Conservation (phyloP, 306 rosid genomes). For the Lablab purpureus region DNA sequence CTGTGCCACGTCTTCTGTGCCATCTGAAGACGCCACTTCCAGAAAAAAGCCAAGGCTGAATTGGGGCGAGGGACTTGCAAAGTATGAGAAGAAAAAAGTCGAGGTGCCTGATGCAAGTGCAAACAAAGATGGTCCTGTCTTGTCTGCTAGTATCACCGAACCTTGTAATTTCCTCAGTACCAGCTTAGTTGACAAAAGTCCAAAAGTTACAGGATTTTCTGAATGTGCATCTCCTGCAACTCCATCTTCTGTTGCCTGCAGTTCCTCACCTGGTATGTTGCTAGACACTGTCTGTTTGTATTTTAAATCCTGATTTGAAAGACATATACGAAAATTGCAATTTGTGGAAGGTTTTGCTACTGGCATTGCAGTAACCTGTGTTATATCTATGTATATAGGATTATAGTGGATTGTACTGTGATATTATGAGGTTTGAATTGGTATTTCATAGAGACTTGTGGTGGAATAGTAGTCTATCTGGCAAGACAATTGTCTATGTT, state of each 20-base stretch:
- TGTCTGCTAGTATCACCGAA: slow-evolving; percentile 60
- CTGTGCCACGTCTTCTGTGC: slow-evolving; percentile 74
- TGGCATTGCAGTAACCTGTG: neutral
- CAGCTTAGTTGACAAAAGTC: slow-evolving; percentile 75
- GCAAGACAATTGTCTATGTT: neutral
- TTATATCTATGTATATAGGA: neutral
- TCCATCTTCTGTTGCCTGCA: slow-evolving; percentile 96
- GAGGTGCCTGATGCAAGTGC: slow-evolving; percentile 74
- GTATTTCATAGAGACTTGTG: neutral
- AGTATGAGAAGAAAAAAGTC: slow-evolving; percentile 93
- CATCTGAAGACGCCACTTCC: slow-evolving; percentile 73
- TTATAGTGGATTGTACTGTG: slow-evolving; percentile 14
- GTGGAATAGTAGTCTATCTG: slow-evolving; percentile 1
- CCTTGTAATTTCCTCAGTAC: slow-evolving; percentile 56
- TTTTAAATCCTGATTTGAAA: neutral
- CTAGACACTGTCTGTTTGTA: neutral
- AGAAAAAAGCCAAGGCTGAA: slow-evolving; percentile 91
- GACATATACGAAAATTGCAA: slow-evolving; percentile 10
- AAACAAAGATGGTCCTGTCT: slow-evolving; percentile 62
- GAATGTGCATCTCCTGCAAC: slow-evolving; percentile 96
- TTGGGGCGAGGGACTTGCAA: slow-evolving; percentile 99
- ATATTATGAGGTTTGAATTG: neutral
- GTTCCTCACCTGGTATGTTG: slow-evolving; percentile 89
- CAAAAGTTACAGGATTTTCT: slow-evolving; percentile 60
- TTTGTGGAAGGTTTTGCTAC: slow-evolving; percentile 2